These are phyloP conservation scores for Xylaria sp. DNA, from an alignment of 2,329 filamentous ascomycete genomes.

Conservation along the genomic window DNA sequence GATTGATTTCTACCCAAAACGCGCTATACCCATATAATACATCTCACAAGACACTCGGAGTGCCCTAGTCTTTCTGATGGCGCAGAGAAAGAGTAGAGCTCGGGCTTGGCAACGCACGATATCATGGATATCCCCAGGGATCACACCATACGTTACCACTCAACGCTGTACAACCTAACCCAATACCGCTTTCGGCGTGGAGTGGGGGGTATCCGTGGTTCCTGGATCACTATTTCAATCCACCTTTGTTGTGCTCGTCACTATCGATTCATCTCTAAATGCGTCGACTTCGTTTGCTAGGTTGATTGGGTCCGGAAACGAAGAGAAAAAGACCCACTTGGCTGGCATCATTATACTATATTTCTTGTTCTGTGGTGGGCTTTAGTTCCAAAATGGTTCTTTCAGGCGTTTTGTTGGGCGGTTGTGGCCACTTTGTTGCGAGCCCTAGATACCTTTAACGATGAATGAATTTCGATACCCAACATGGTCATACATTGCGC, in stretches of 20 bases:
- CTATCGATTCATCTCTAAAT: conserved; percentile 5
- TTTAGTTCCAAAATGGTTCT: conserved; percentile 23
- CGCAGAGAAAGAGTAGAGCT: conserved; percentile 9
- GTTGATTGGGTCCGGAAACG: not conserved
- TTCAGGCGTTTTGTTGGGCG: conserved; percentile 10
- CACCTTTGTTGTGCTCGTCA: conserved; percentile 1
- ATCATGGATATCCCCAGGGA: not conserved
- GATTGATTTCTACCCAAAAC: conserved; percentile 18
- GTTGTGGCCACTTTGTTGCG: not conserved
- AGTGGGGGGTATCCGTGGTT: conserved; percentile 11
- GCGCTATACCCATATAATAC: conserved; percentile 31
- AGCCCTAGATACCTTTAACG: conserved; percentile 24
- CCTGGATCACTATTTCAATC: not conserved
- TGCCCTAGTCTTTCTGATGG: conserved; percentile 1
- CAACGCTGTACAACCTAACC: conserved; percentile 19
- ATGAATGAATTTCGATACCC: conserved; percentile 36
- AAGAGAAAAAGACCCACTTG: not conserved
- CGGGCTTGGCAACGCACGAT: conserved; percentile 26
- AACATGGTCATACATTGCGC: not conserved
- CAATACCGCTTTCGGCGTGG: conserved; percentile 18
- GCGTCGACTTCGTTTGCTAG: not conserved
- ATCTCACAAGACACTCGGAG: conserved; percentile 10
- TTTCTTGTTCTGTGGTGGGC: conserved; percentile 23
- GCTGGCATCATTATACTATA: conserved; percentile 24
- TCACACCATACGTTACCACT: not conserved